These are phyloP conservation scores for Ascochyta pisi DNA, from an alignment of 2,329 filamentous ascomycete species.

Conservation along the genomic window DNA sequence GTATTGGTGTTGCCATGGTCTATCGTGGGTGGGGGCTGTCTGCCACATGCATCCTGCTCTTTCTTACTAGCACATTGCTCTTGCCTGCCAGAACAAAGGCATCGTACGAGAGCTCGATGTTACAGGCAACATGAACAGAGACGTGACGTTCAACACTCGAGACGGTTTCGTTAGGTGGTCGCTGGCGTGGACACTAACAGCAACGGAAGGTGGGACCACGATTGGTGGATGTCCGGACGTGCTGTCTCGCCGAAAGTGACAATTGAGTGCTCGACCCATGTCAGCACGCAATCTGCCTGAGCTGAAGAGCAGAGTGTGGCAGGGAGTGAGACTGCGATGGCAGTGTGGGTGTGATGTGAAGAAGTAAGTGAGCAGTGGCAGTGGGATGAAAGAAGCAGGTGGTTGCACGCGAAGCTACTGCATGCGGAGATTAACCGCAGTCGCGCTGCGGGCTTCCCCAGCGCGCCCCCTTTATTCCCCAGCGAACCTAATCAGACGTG, in stretches of 20 bases:
- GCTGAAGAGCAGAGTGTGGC: not conserved
- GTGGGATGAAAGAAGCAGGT: conserved; percentile 32
- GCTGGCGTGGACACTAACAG: conserved; percentile 10
- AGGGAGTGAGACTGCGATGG: conserved; percentile 2
- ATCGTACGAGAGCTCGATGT: not conserved
- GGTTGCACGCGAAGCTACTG: conserved; percentile 21
- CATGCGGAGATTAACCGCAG: conserved; percentile 17
- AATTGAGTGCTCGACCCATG: not conserved
- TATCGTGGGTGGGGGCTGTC: not conserved
- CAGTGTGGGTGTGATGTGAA: not conserved
- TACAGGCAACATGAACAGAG: not conserved
- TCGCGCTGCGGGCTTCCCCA: conserved; percentile 5
- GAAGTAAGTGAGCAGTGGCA: conserved; percentile 18
- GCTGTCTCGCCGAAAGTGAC: conserved; percentile 4
- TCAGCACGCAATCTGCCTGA: not conserved
- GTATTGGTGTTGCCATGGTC: conserved; percentile 8
- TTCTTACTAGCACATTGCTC: not conserved
- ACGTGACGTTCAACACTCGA: not conserved
- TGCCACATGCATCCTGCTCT: conserved; percentile 6
- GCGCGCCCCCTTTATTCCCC: conserved; percentile 13
- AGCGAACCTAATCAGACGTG: conserved; percentile 5
- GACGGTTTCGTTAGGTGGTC: conserved; percentile 8
- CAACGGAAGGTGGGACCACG: conserved; percentile 11
- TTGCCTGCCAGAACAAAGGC: not conserved
- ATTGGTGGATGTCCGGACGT: not conserved